These are phyloP conservation scores for Mollisia scopiformis DNA, from an alignment of 2,329 filamentous ascomycete genomes.

Conservation along the genomic window DNA sequence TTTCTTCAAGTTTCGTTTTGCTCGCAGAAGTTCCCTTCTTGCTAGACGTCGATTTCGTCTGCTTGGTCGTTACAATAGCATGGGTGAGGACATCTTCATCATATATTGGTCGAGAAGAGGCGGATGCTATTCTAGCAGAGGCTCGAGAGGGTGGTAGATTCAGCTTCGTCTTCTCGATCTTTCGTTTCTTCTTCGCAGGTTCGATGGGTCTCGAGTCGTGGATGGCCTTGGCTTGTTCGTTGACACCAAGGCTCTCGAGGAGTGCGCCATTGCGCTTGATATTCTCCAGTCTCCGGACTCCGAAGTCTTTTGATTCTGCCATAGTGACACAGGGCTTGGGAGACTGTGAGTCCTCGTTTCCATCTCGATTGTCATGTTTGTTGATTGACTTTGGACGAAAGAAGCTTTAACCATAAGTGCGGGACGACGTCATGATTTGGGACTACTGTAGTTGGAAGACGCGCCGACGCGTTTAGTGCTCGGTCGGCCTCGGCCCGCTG, in stretches of 20 bases:
- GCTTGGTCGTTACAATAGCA: neutral
- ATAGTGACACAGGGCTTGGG: neutral
- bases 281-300: conserved; percentile 6
- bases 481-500: neutral
- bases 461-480: neutral
- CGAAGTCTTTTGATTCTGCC: conserved; percentile 5
- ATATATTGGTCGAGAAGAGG: conserved; percentile 4
- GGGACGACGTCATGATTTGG: neutral
- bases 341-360: neutral
- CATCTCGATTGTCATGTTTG: neutral
- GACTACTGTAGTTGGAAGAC: neutral
- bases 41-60: neutral
- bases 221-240: conserved; percentile 12
- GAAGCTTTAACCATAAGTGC: neutral
- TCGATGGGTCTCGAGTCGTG: neutral
- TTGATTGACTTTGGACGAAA: neutral
- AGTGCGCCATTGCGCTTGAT: conserved; percentile 11
- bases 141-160: conserved; percentile 1
- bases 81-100: neutral
- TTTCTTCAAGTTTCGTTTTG: neutral
- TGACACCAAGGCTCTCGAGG: conserved; percentile 10
- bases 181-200: conserved; percentile 10
- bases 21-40: neutral
- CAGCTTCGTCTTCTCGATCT: neutral
- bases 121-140: conserved; percentile 13